Conservation (phyloP, 371 early-diverging fungal genomes). For the Mortierella sp. region DNA sequence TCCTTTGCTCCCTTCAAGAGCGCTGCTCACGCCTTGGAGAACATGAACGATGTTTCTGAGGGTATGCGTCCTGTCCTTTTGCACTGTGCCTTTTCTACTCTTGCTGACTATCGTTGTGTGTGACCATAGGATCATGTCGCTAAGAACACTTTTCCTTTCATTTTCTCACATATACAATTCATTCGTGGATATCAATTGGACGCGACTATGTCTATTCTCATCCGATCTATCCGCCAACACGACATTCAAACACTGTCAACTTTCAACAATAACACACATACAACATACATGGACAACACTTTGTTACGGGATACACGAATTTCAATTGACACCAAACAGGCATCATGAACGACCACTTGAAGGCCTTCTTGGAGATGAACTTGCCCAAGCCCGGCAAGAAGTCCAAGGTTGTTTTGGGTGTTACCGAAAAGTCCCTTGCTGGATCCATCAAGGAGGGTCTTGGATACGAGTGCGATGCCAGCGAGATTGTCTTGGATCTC, state of each 20-base stretch:
- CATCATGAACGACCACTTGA: conserved; percentile 85
- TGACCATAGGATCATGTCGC: background rate
- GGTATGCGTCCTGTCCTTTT: conserved; percentile 64
- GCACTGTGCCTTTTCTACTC: background rate
- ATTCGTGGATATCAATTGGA: background rate
- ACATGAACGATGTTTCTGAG: conserved; percentile 97
- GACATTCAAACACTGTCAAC: background rate
- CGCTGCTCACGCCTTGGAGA: conserved; percentile 97
- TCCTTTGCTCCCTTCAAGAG: conserved; percentile 97
- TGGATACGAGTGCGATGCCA: conserved; percentile 82
- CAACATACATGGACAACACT: background rate
- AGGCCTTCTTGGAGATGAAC: conserved; percentile 95
- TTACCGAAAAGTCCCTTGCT: conserved; percentile 89
- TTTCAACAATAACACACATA: background rate
- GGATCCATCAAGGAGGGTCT: conserved; percentile 65
- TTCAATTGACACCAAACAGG: conserved; percentile 63
- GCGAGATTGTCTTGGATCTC: conserved; percentile 89
- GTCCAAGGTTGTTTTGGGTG: conserved; percentile 86
- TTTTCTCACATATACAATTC: background rate
- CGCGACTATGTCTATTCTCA: background rate
- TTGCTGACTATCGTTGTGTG: background rate
- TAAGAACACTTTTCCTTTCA: background rate
- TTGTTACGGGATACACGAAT: too few species aligned
- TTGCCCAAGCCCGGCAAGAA: conserved; percentile 86
- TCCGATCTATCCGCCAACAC: background rate